Base-by-base conservation (phyloP, 1,139 yeast genomes). In the Kodamaea suecica region DNA sequence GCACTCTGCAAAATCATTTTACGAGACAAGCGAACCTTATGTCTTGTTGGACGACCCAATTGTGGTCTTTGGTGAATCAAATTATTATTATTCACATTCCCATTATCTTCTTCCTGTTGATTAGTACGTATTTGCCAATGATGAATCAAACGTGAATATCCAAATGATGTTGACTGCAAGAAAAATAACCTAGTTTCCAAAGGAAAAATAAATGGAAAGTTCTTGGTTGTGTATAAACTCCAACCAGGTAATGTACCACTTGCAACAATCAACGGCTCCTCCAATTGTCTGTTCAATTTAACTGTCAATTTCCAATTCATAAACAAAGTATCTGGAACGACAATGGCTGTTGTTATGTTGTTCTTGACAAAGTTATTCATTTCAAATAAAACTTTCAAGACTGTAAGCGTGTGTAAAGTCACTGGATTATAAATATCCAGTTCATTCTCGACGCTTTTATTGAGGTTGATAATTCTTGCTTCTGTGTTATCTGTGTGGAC, bases 231-330 rank as follows among this genome's bases (percentile, higher is more conserved):
- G 42, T 77, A 75, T 24, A 84, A 74, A 23, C 84, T 74, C 98
- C 98, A 92, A 6, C 76, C 76, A 0, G 98, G 98, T 33, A 92
- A 57, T 2, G 86, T 76, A 0, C 94, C 95, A 57, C 95, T 82
- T 0, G 95, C 94, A 32, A 90, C 92, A 23, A 90, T 75, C 39
- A 90, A 63, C 0, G 95, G 95, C 45, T 92, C 97, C 49, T 90
- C 97, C 27, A 92, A 59, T 57, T 90, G 97, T 34, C 95, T 66
- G 43, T 85, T 84, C 38, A 92, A 65, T 55, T 90, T 92, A 1
- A 95, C 95, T 3, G 95, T 81, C 21, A 92, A 59, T 50, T 88
- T 90, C 61, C 90, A 79, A 52, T 86, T 90, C 49, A 82, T 63
- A 49, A 88, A 90, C 16, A 65, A 53, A 9, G 73, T 63, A 17